These are phyloP conservation scores for Camellia granthamiana DNA, from an alignment of 148 eudicot species.

Conservation along the genomic window DNA sequence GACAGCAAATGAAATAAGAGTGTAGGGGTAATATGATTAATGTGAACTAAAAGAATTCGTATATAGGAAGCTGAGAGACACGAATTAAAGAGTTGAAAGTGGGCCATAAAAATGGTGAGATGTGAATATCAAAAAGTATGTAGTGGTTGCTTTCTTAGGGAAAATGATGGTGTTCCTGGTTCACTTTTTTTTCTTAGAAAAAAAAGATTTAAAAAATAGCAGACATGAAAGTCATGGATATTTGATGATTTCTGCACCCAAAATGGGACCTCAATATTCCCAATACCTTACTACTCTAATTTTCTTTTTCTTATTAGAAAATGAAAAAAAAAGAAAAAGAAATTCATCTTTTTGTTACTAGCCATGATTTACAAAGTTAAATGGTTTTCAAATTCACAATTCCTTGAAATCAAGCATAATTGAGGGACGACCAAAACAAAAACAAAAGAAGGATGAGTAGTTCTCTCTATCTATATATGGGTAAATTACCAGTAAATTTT, in stretches of 20 bases:
- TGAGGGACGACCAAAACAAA: neutral
- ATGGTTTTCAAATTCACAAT: neutral
- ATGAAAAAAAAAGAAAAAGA: too few relatives aligned
- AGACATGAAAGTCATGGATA: slow-evolving; percentile 12
- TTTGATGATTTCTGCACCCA: slow-evolving; percentile 13
- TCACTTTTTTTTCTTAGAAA: slow-evolving; percentile 17
- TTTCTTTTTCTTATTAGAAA: neutral
- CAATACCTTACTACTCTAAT: neutral
- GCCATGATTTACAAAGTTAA: neutral
- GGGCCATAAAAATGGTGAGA: slow-evolving; percentile 25
- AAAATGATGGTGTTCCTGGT: slow-evolving; percentile 33
- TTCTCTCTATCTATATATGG: too few relatives aligned
- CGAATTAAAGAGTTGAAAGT: slow-evolving; percentile 12
- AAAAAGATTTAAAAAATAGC: neutral
- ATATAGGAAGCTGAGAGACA: slow-evolving; percentile 14
- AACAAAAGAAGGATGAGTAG: too few relatives aligned
- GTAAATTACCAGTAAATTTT: too few relatives aligned
- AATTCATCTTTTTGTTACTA: neutral
- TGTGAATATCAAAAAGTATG: slow-evolving; percentile 14
- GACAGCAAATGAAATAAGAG: neutral
- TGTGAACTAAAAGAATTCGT: slow-evolving; percentile 10
- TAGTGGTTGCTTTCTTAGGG: slow-evolving; percentile 28
- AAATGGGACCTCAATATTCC: slow-evolving; percentile 1
- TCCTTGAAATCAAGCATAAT: neutral
- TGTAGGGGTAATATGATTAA: neutral